A percentile compares a stretch with the other conserved stretches of the same genome.
Conservation (phyloP, 2,329 filamentous ascomycete species). For the Aspergillus sp. region DNA sequence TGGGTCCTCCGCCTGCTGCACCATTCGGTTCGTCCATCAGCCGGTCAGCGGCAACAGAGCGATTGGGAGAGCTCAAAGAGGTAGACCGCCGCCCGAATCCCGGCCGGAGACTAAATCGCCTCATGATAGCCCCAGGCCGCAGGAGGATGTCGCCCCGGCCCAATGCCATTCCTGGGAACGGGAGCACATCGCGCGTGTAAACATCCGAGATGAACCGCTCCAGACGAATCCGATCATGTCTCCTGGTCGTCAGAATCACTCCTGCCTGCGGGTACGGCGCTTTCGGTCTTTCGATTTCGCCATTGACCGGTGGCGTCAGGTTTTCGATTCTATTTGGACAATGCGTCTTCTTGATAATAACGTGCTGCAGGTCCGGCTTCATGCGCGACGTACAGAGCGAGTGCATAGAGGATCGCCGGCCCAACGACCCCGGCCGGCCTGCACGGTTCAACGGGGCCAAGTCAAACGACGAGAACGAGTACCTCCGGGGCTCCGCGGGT, state of each 20-base stretch:
- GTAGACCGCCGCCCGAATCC: slow-evolving; percentile 65
- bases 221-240: slow-evolving; percentile 66
- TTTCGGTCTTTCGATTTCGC: slow-evolving; percentile 66
- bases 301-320: slow-evolving; percentile 34
- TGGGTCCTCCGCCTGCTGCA: no score
- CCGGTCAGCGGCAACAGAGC: slow-evolving; percentile 7
- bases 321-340: slow-evolving; percentile 50
- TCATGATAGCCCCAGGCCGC: slow-evolving; percentile 68
- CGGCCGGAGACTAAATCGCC: slow-evolving; percentile 72
- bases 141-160: slow-evolving; percentile 62
- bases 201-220: slow-evolving; percentile 67
- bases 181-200: slow-evolving; percentile 72
- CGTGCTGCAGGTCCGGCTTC: slow-evolving; percentile 59
- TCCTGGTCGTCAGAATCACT: slow-evolving; percentile 62
- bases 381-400: slow-evolving; percentile 64
- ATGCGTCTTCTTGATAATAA: slow-evolving; percentile 80
- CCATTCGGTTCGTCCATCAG: slow-evolving; percentile 5
- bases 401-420: slow-evolving; percentile 60
- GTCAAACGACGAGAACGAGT: slow-evolving; percentile 48
- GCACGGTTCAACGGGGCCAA: slow-evolving; percentile 68
- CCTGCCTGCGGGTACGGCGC: slow-evolving; percentile 63
- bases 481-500: slow-evolving; percentile 17
- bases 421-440: slow-evolving; percentile 55
- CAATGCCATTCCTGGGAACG: slow-evolving; percentile 70
- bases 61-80: slow-evolving; percentile 36